Percentiles rank a stretch among this genome's conserved stretches.
These are phyloP conservation scores for Lithohypha guttulata DNA, from an alignment of 2,329 filamentous ascomycete genomes.

Conservation along the genomic window DNA sequence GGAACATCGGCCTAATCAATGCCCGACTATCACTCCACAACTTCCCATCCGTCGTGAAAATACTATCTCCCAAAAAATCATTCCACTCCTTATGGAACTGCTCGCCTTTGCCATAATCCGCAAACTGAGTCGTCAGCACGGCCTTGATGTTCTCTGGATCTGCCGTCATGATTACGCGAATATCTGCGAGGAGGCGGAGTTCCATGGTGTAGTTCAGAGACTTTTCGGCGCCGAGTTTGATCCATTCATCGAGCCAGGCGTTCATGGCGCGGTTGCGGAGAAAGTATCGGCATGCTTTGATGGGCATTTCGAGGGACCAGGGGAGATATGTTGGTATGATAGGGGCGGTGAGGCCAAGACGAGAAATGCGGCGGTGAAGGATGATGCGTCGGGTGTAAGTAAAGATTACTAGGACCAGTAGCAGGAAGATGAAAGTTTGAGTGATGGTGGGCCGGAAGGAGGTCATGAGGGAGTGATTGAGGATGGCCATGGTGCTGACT, in stretches of 20 bases:
- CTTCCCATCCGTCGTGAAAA: constrained; percentile 70
- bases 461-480: neutral
- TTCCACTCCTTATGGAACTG: constrained; percentile 65
- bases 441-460: neutral
- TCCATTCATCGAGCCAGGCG: constrained; percentile 10
- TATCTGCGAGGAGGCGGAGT: constrained; percentile 5
- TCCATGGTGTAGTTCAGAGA: constrained; percentile 8
- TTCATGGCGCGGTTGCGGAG: constrained; percentile 5
- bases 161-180: constrained; percentile 61
- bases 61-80: constrained; percentile 73
- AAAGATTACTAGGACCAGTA: constrained; percentile 31
- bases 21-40: constrained; percentile 75
- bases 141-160: constrained; percentile 90
- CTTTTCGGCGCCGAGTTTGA: constrained; percentile 22
- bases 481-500: constrained; percentile 3
- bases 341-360: constrained; percentile 29
- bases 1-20: constrained; percentile 77
- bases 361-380: constrained; percentile 24
- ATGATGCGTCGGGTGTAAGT: constrained; percentile 25
- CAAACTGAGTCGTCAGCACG: constrained; percentile 75
- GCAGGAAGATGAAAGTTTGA: constrained; percentile 26
- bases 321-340: constrained; percentile 27
- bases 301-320: constrained; percentile 23
- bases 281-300: constrained; percentile 7
- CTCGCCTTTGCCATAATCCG: constrained; percentile 73